A percentile compares a stretch with the other conserved stretches of the same genome.
These are phyloP conservation scores for Herpetomonas samuelpessoai DNA, from an alignment of 208 protist species.

Conservation along the genomic window DNA sequence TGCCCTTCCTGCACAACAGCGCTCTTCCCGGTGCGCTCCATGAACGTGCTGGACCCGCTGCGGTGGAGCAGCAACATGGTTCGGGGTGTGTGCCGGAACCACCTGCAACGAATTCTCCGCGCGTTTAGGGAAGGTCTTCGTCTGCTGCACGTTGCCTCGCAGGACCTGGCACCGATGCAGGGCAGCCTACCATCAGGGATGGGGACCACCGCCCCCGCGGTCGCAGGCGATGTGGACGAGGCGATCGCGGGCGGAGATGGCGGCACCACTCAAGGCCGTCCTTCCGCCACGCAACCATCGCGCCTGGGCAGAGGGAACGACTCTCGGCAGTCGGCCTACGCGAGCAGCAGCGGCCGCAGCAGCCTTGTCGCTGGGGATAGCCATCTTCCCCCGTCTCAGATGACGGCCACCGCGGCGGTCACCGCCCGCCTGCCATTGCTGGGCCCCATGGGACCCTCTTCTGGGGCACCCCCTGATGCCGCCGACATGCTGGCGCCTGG, in stretches of 20 bases:
- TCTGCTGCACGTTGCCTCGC: constrained; percentile 40
- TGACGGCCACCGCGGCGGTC: background rate
- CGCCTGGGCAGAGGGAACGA: background rate
- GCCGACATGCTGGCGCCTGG: constrained; percentile 17
- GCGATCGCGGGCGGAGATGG: no score
- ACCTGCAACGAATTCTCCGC: constrained; percentile 70
- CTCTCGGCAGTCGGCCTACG: background rate
- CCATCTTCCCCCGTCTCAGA: background rate
- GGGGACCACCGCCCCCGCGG: background rate
- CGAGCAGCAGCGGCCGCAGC: constrained; percentile 9
- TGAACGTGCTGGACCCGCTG: constrained; percentile 93
- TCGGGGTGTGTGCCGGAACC: constrained; percentile 81
- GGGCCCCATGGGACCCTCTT: background rate
- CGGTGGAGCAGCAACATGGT: constrained; percentile 89
- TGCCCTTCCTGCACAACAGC: constrained; percentile 64
- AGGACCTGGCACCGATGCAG: constrained; percentile 17
- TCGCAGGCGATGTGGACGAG: no score
- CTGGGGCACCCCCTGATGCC: background rate
- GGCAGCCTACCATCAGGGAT: background rate
- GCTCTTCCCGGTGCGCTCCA: constrained; percentile 74
- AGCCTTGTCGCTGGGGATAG: background rate
- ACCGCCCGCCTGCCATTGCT: no score
- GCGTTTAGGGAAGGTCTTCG: constrained; percentile 68
- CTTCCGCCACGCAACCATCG: no score
- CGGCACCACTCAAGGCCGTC: no score